Conservation (phyloP, 306 rosid genomes). For the Trifolium repens region DNA sequence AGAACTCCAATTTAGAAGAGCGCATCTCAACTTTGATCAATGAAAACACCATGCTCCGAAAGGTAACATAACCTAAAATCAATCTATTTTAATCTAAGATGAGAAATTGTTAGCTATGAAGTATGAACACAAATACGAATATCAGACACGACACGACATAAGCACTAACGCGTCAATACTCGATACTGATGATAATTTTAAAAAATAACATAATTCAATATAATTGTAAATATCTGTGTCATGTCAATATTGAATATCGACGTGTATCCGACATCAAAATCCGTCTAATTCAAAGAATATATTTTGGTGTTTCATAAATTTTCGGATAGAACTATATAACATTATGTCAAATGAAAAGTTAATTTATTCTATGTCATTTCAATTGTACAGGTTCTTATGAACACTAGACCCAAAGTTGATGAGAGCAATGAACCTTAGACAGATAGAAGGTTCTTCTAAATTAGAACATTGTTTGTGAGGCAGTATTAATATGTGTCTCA, state of each 20-base stretch:
- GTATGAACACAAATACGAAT: too few relatives aligned
- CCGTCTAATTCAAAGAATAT: too few relatives aligned
- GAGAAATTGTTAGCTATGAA: not conserved
- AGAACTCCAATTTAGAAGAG: constrained; percentile 70
- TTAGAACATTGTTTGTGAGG: not conserved
- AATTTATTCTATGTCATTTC: not conserved
- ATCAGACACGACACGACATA: not conserved
- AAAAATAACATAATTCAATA: too few relatives aligned
- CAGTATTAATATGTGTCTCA: not conserved
- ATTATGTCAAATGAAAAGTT: not conserved
- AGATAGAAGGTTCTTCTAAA: constrained; percentile 26
- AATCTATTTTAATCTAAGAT: not conserved
- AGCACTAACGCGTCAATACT: too few relatives aligned
- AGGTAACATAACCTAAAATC: constrained; percentile 40
- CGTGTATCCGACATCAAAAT: too few relatives aligned
- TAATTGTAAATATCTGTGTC: too few relatives aligned
- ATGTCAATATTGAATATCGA: too few relatives aligned
- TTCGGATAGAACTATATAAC: not conserved
- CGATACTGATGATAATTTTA: too few relatives aligned
- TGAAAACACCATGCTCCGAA: constrained; percentile 70
- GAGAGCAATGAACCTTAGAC: constrained; percentile 51
- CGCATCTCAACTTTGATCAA: constrained; percentile 70
- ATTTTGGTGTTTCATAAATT: too few relatives aligned
- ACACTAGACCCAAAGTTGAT: constrained; percentile 61
- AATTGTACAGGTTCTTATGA: constrained; percentile 68